Conservation (phyloP, 2,329 filamentous ascomycete genomes). For the Diplocarpon rosae region DNA sequence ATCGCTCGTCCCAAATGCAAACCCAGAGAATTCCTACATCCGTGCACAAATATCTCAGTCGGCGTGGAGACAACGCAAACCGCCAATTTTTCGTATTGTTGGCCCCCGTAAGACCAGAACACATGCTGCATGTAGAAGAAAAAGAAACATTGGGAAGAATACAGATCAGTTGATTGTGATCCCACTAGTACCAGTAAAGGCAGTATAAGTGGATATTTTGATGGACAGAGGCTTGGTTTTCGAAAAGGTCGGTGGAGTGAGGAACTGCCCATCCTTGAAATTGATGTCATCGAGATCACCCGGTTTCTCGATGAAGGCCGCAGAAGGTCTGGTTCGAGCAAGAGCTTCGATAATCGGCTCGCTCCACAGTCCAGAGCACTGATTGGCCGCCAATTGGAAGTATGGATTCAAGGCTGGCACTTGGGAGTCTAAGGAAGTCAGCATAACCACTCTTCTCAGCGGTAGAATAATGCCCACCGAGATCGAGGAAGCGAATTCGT, state of each 20-base stretch:
- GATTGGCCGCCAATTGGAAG: slow-evolving; percentile 50
- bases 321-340: slow-evolving; percentile 44
- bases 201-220: slow-evolving; percentile 22
- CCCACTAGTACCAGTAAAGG: slow-evolving; percentile 15
- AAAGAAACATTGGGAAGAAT: neutral
- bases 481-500: slow-evolving; percentile 63
- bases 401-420: slow-evolving; percentile 62
- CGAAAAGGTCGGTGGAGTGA: slow-evolving; percentile 17
- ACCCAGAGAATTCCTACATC: slow-evolving; percentile 1
- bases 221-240: slow-evolving; percentile 23
- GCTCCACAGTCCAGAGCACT: slow-evolving; percentile 63
- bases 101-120: neutral
- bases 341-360: slow-evolving; percentile 53
- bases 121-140: neutral
- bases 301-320: slow-evolving; percentile 48
- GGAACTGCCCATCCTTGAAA: slow-evolving; percentile 45
- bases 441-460: neutral
- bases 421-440: slow-evolving; percentile 46
- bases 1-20: slow-evolving; percentile 2
- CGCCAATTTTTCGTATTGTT: neutral
- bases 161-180: slow-evolving; percentile 19
- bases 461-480: slow-evolving; percentile 36
- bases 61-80: too few species aligned
- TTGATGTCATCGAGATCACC: slow-evolving; percentile 52
- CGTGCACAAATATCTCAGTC: too few species aligned